Evolutionary conservation across 495 filamentous ascomycete genomes (phyloP).

Genomic region (Entonaema liquescens): DNA sequence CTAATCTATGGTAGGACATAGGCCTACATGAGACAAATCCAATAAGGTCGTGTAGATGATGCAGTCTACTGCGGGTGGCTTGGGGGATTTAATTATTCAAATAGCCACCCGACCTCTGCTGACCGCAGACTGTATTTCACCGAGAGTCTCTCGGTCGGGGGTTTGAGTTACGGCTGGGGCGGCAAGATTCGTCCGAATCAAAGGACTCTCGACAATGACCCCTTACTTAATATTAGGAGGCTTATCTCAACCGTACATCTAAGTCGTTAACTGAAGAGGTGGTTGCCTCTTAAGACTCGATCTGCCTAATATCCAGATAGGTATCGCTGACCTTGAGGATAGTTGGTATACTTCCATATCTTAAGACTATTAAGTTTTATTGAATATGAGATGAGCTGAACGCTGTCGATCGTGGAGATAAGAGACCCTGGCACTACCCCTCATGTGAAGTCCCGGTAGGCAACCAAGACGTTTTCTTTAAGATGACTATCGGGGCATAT

Average conservation of each 20-base stretch:
- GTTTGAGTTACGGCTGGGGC: neutral
- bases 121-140: neutral
- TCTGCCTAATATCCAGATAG: neutral
- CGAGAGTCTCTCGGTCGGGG: neutral
- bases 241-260: slow-evolving; percentile 8
- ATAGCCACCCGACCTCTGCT: neutral
- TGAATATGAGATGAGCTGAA: neutral
- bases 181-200: neutral
- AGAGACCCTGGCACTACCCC: neutral
- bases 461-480: neutral
- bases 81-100: neutral
- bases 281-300: neutral
- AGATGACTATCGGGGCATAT: too few relatives aligned
- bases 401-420: neutral
- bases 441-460: neutral
- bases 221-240: slow-evolving; percentile 6
- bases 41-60: neutral
- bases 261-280: neutral
- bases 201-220: neutral
- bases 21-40: slow-evolving; percentile 4
- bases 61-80: neutral
- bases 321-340: neutral
- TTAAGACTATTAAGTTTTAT: neutral
- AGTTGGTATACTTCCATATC: neutral
- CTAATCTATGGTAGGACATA: too few relatives aligned